These are phyloP conservation scores for Fallopia convolvulus DNA, from an alignment of 148 eudicot genomes.

Conservation along the genomic window DNA sequence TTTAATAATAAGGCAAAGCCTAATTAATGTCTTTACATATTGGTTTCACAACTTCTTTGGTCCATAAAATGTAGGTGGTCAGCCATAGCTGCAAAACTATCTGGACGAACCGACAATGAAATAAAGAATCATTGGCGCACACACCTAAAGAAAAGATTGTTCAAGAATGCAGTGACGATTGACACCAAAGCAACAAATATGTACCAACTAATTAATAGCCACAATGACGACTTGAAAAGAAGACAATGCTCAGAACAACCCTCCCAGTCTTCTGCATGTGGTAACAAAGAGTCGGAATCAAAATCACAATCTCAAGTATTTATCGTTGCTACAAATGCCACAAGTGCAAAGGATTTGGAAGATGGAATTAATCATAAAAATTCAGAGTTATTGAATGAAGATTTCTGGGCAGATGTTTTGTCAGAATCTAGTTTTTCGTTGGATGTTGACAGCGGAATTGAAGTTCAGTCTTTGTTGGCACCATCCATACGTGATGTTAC, in stretches of 20 bases:
- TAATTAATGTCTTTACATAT: not conserved
- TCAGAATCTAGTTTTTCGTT: not conserved
- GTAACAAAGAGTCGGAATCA: conserved; percentile 12
- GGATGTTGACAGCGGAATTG: not conserved
- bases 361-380: not conserved
- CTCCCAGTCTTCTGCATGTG: not conserved
- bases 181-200: not conserved
- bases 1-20: not conserved
- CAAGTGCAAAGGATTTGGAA: not conserved
- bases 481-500: not conserved
- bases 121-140: conserved; percentile 80
- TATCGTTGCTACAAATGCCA: not conserved
- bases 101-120: conserved; percentile 77
- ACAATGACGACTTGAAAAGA: not conserved
- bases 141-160: conserved; percentile 48
- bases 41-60: not conserved
- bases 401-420: conserved; percentile 3
- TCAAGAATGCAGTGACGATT: not conserved
- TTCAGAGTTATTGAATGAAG: not conserved
- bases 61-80: conserved; percentile 57
- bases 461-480: not conserved
- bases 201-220: not conserved
- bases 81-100: conserved; percentile 63
- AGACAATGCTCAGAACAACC: not conserved
- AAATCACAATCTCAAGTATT: conserved; percentile 2